phyloP scores from a whole-genome alignment of 2,329 filamentous ascomycete genomes.

The Thielaviopsis populi region DNA sequence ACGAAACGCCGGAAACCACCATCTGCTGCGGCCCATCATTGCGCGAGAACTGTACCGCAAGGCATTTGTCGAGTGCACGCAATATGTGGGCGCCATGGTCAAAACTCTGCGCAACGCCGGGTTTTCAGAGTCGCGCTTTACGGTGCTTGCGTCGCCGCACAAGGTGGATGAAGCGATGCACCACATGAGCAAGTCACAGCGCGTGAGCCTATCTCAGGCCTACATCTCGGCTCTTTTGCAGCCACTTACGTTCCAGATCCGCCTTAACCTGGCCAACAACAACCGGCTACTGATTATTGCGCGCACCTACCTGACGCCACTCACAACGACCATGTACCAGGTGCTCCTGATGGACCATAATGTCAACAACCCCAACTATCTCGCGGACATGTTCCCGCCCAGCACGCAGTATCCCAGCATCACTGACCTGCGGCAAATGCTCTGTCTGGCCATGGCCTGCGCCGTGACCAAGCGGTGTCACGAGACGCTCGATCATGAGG shows the following conservation, averaged over 20 bases:
- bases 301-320: constrained; percentile 30
- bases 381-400: constrained; percentile 30
- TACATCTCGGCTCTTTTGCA: constrained; percentile 19
- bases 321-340: constrained; percentile 32
- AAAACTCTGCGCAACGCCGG: constrained; percentile 33
- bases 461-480: constrained; percentile 27
- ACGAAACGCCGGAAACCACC: constrained; percentile 30
- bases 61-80: constrained; percentile 27
- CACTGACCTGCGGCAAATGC: constrained; percentile 31
- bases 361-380: constrained; percentile 19
- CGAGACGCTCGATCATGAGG: constrained; percentile 17
- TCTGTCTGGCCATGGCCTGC: constrained; percentile 30
- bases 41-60: constrained; percentile 32
- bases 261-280: constrained; percentile 32
- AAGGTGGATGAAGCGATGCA: constrained; percentile 21
- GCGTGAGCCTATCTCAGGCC: constrained; percentile 28
- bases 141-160: constrained; percentile 27
- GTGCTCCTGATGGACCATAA: constrained; percentile 20
- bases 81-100: constrained; percentile 31
- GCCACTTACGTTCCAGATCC: constrained; percentile 25
- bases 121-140: constrained; percentile 29
- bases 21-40: constrained; percentile 38
- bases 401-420: constrained; percentile 32
- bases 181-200: constrained; percentile 27
- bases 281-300: constrained; percentile 30